Base-by-base conservation (phyloP, 2,329 filamentous ascomycete genomes). In the Dothidotthia symphoricarpi region DNA sequence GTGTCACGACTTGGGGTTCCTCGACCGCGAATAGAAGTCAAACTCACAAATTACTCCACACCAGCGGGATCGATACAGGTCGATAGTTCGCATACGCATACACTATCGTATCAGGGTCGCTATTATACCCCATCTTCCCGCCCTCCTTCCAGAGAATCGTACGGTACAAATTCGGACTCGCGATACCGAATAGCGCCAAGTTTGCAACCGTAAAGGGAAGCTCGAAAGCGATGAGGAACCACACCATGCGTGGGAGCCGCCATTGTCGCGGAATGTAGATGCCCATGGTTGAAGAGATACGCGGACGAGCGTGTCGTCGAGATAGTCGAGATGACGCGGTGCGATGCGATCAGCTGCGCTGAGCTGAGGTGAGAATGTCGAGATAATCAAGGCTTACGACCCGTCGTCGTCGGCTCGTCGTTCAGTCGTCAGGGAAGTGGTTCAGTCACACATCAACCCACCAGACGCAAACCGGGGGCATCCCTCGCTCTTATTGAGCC, bases 81-180 rank as follows among this genome's bases (percentile, higher is more conserved):
- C 73, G 67, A 60, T 87, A 77, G 59, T 90, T 90, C 34, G 85
- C 84, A 57, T 84, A 83, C 24, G 83, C 82, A 64, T 86, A 89
- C 24, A 88, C 66, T 13, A 87, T 71, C 55, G 83, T 77, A 44
- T 70, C 75, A 11, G 86, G 85, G 52, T 81, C 81, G 45, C 84
- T 88, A 68, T 90, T 90, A 73, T 85, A 86, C 44, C 80, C 78
- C 60, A 85, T 73, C 36, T 83, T 75, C 43, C 74, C 80, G 47
- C 86, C 86, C 54, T 88, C 80, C 58, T 76, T 72, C 86, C 86
- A 91, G 55, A 90, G 70, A 49, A 76, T 78, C 7, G 81, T 82
- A 31, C 86, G 80, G 65, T 83, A 90, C 36, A 82, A 74, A 62
- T 89, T 77, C 12, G 86, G 85, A 51, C 85, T 81, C 24, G 85